Evolutionary conservation across 768 basidiomycete genomes (phyloP).

Genomic region (Gloeostereum incarnatum): DNA sequence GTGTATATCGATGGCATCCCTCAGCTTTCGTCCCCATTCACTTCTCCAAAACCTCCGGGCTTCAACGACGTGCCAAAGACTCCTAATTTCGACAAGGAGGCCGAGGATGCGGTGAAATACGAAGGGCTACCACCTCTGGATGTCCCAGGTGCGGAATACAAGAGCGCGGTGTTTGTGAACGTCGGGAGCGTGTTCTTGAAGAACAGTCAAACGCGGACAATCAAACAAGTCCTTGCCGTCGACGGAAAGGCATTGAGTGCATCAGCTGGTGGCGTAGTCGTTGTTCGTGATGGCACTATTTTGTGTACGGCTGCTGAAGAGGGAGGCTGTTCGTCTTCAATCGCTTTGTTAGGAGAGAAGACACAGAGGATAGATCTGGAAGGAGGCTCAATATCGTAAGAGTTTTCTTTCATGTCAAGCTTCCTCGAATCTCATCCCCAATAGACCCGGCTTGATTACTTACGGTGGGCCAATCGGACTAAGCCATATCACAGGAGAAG

Average conservation of each 20-base stretch:
- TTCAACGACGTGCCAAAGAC: constrained; percentile 43
- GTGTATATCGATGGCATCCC: constrained; percentile 81
- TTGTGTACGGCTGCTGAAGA: too few species aligned
- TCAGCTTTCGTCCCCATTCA: constrained; percentile 36
- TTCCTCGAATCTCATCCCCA: constrained; percentile 25
- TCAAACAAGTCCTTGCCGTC: constrained; percentile 15
- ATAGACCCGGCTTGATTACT: constrained; percentile 17
- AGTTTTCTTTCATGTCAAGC: constrained; percentile 13
- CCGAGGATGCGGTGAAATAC: constrained; percentile 42
- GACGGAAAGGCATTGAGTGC: constrained; percentile 8
- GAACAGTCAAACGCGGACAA: too few species aligned
- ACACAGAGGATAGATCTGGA: constrained; percentile 41
- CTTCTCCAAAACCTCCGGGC: constrained; percentile 30
- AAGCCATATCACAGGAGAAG: constrained; percentile 47
- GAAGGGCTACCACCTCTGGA: constrained; percentile 65
- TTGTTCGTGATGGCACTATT: constrained; percentile 47
- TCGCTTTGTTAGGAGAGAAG: too few species aligned
- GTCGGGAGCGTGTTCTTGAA: too few species aligned
- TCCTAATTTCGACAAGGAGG: constrained; percentile 57
- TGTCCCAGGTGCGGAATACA: constrained; percentile 14
- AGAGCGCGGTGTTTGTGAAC: constrained; percentile 9
- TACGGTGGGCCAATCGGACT: constrained; percentile 8
- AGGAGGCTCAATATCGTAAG: constrained; percentile 55
- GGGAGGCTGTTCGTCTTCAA: too few species aligned
- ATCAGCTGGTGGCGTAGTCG: constrained; percentile 22